Conservation (phyloP, 805 yeast genomes). For the Kluyveromyces lactis region DNA sequence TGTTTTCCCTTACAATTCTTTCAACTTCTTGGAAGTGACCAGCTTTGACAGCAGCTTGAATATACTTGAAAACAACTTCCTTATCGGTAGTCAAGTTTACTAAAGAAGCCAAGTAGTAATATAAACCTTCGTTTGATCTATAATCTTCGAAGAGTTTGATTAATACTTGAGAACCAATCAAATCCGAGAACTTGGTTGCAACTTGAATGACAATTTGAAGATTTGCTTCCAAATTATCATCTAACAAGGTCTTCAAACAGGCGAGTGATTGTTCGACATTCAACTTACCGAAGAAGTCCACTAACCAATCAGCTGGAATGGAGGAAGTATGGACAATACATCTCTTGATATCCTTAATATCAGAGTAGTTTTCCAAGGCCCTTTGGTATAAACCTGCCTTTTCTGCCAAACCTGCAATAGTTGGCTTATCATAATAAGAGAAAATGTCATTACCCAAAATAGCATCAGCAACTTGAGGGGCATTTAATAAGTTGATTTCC, state of each 20-base stretch:
- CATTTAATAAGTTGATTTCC: slow-evolving; percentile 87
- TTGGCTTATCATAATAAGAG: slow-evolving; percentile 88
- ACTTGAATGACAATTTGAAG: slow-evolving; percentile 92
- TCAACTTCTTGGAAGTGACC: slow-evolving; percentile 92
- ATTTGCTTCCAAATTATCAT: slow-evolving; percentile 72
- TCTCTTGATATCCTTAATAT: slow-evolving; percentile 90
- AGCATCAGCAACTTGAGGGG: slow-evolving; percentile 99
- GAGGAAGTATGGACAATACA: slow-evolving; percentile 81
- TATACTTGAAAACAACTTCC: slow-evolving; percentile 92
- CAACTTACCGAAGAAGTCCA: slow-evolving; percentile 83
- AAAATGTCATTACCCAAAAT: slow-evolving; percentile 93
- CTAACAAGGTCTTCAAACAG: slow-evolving; percentile 79
- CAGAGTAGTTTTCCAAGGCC: slow-evolving; percentile 93
- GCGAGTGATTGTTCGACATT: slow-evolving; percentile 89
- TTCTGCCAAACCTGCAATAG: slow-evolving; percentile 87
- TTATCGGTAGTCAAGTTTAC: slow-evolving; percentile 91
- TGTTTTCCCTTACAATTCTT: slow-evolving; percentile 90
- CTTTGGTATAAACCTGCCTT: slow-evolving; percentile 94
- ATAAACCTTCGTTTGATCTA: slow-evolving; percentile 87
- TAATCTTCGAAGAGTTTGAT: slow-evolving; percentile 90
- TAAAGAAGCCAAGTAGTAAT: slow-evolving; percentile 86
- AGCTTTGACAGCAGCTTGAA: slow-evolving; percentile 85
- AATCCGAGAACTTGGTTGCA: slow-evolving; percentile 91
- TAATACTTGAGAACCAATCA: slow-evolving; percentile 77
- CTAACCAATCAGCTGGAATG: slow-evolving; percentile 90